phyloP scores from a whole-genome alignment of 331 rosid species.

The Saraca asoca region DNA sequence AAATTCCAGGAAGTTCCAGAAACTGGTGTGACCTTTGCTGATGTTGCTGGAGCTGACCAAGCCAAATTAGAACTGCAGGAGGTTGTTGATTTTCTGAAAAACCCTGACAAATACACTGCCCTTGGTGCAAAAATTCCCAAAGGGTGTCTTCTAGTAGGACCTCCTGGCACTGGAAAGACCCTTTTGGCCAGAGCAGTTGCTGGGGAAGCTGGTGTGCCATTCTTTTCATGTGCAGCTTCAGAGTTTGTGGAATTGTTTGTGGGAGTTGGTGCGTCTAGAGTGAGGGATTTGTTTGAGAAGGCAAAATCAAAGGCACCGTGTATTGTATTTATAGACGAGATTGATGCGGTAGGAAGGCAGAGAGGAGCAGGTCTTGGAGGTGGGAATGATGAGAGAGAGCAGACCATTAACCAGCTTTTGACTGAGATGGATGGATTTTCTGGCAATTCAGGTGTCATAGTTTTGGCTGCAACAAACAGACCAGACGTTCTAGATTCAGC shows the following conservation, averaged over 20 bases:
- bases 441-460: constrained; percentile 95
- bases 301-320: constrained; percentile 97
- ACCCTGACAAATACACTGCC: constrained; percentile 97
- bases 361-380: constrained; percentile 99
- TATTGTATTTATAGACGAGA: constrained; percentile 97
- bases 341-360: constrained; percentile 98
- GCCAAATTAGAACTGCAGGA: constrained; percentile 92
- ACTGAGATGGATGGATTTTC: constrained; percentile 99
- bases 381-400: constrained; percentile 98
- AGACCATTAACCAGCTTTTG: constrained; percentile 93
- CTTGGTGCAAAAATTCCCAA: constrained; percentile 96
- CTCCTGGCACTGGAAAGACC: constrained; percentile 96
- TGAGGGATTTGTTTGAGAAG: constrained; percentile 95
- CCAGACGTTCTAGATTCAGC: constrained; percentile 97
- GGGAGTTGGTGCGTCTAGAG: constrained; percentile 97
- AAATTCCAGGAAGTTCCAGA: constrained; percentile 95
- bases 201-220: constrained; percentile 92
- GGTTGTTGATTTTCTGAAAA: constrained; percentile 94
- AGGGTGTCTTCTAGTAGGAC: constrained; percentile 95
- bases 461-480: constrained; percentile 94
- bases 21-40: constrained; percentile 82
- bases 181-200: constrained; percentile 90
- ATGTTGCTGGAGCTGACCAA: constrained; percentile 98
- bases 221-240: constrained; percentile 96
- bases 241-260: constrained; percentile 94